Base-by-base conservation (phyloP, 2,329 filamentous ascomycete species). In the Penicillium brevicompactum region DNA sequence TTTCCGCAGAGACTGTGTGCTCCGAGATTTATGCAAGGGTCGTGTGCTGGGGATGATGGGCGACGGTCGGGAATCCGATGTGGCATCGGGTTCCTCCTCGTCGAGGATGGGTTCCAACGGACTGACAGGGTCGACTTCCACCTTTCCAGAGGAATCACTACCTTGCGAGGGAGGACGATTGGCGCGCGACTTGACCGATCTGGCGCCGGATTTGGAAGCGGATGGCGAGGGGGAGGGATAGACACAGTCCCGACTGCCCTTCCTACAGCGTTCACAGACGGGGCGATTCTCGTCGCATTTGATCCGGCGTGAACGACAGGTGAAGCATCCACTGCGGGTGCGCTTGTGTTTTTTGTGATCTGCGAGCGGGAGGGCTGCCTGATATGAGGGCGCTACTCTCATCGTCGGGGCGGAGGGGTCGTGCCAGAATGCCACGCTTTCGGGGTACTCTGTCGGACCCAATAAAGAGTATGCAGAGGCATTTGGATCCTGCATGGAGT, bases 271-370 rank as follows among this genome's bases (percentile, higher is more conserved):
- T 71, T 97, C 92, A 76, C 94, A 97, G 50, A 90, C 82, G 11
- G 94, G 94, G 65, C 87, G 90, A 21, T 81, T 84, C 75, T 99
- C 94, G 71, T 97, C 94, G 73, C 94, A 99, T 90, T 87, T 97
- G 49, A 97, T 92, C 72, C 94, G 85, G 63, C 94, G 85, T 66
- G 87, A 88, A 56, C 94, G 85, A 74, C 94, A 99, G 45, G 92
- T 97, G 70, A 85, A 97, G 76, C 94, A 99, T 27, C 94, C 94
- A 60, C 92, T 97, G 65, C 94, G 84, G 42, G 94, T 97, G 64
- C 94, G 86, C 58, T 92, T 88, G 72, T 97, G 93, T 75, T 97
- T 97, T 63, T 95, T 89, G 68, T 89, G 87, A 58, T 95, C 90
- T 27, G 71, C 49, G 51, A 65, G 51, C 44, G 67, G 65, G 37